A percentile compares a stretch with the other conserved stretches of the same genome.
Evolutionary conservation across 345 rosid genomes (phyloP).

Genomic region (Sisymbrium irio): DNA sequence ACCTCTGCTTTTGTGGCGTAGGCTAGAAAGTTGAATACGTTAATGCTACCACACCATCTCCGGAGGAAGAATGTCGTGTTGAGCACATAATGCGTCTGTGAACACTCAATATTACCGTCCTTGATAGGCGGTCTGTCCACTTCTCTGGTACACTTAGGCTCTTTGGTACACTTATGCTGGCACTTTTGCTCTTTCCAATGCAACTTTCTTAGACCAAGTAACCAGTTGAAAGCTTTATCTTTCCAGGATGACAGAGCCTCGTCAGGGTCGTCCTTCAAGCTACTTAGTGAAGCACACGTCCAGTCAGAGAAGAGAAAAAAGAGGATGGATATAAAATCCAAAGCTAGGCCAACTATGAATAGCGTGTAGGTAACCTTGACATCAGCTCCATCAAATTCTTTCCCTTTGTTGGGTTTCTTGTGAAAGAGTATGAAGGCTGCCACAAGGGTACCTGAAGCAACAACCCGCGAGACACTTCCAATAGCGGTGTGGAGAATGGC

Average conservation of each 20-base stretch:
- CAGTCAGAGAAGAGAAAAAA: constrained; percentile 60
- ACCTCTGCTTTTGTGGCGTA: constrained; percentile 43
- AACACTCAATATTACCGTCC: not conserved
- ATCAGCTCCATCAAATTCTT: constrained; percentile 33
- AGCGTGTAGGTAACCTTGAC: constrained; percentile 50
- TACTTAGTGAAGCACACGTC: constrained; percentile 36
- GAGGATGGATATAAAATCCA: constrained; percentile 40
- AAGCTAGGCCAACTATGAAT: constrained; percentile 46
- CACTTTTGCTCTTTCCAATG: constrained; percentile 5
- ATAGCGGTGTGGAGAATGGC: constrained; percentile 35
- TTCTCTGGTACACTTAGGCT: not conserved
- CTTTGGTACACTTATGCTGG: not conserved
- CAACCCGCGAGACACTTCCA: constrained; percentile 37
- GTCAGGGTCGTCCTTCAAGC: constrained; percentile 11
- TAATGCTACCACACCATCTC: constrained; percentile 55
- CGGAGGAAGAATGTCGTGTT: constrained; percentile 35
- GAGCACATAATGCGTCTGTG: not conserved
- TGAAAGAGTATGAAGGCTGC: constrained; percentile 40
- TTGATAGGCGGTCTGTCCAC: not conserved
- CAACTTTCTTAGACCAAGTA: constrained; percentile 24
- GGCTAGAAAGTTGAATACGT: constrained; percentile 45
- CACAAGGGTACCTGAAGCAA: constrained; percentile 32
- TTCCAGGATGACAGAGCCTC: not conserved
- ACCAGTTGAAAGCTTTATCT: constrained; percentile 10
- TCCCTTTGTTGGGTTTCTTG: constrained; percentile 30